phyloP scores from a whole-genome alignment of 1,139 yeast genomes.

The Sugiyamaella grinbergsii region DNA sequence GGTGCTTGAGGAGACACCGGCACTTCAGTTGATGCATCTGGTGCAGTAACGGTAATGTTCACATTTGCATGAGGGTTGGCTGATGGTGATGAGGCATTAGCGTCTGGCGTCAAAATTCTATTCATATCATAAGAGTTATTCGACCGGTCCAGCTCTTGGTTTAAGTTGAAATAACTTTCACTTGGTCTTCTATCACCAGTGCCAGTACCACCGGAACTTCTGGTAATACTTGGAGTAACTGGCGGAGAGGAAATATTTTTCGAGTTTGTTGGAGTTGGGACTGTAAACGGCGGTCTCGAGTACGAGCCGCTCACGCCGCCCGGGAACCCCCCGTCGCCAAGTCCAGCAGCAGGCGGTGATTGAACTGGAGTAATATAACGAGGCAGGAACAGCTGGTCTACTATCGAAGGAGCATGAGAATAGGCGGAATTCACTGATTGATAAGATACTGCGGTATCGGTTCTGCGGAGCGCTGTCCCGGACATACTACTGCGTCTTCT shows the following conservation, averaged over 20 bases:
- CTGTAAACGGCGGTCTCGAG: constrained; percentile 1
- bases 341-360: constrained; percentile 15
- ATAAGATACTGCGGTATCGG: constrained; percentile 22
- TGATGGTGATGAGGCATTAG: background rate
- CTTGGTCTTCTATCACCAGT: constrained; percentile 3
- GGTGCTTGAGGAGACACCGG: background rate
- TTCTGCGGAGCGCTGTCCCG: constrained; percentile 14
- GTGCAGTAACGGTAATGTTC: constrained; percentile 2
- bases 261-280: constrained; percentile 16
- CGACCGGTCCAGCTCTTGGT: background rate
- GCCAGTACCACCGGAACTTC: constrained; percentile 6
- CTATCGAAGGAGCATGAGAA: constrained; percentile 21
- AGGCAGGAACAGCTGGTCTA: constrained; percentile 22
- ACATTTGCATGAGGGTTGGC: background rate
- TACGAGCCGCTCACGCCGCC: constrained; percentile 17
- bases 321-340: constrained; percentile 7
- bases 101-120: background rate
- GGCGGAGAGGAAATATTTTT: constrained; percentile 18
- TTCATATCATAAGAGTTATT: background rate
- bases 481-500: constrained; percentile 11
- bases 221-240: constrained; percentile 15
- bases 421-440: constrained; percentile 21
- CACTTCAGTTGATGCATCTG: background rate
- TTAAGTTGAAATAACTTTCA: constrained; percentile 2
- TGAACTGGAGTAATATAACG: constrained; percentile 17